Evolutionary conservation across 2,329 filamentous ascomycete species (phyloP), one percentile per base, ranked within the genome.

Genomic region (Botrytis fragariae): DNA sequence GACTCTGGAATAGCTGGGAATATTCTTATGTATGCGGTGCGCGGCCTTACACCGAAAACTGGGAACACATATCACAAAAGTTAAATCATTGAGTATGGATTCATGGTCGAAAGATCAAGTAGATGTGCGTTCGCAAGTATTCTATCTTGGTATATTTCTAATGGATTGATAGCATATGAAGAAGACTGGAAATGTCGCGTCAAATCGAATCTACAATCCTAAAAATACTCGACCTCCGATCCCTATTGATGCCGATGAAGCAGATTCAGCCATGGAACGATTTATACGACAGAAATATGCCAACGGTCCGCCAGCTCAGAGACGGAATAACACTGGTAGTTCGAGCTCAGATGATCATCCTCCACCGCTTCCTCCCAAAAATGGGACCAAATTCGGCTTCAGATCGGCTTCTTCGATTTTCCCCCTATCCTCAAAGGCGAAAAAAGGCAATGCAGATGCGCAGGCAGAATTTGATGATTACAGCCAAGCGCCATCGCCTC

Each of bases 81-180:
- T 99, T 85, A 99, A 99, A 84, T 98, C 95, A 54, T 84, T 99
- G 84, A 98, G 93, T 83, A 98, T 99, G 95, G 96, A 99, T 84
- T 96, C 92, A 78, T 99, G 96, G 96, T 91, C 93, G 67, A 91
- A 92, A 80, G 96, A 98, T 75, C 96, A 99, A 84, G 95, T 99
- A 76, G 96, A 99, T 84, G 95, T 97, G 86, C 84, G 89, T 74
- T 51, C 71, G 62, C 25, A 39, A 10, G 48, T 22, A 18, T 57
- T 32, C 25, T 48, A 45, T 20, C 51, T 64, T 29, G 25, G 10
- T 22, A 69, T 37, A 54, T 39, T 48, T 72, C 78, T 76, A 72
- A 80, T 73, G 32, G 25, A 32, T 42, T 74, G 48, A 44, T 79
- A 98, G 93, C 95, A 92, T 80, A 99, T 99, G 96, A 96, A 93